Evolutionary conservation across 176 grass and related monocot species (phyloP).

Genomic region (Eragrostis nindensis): DNA sequence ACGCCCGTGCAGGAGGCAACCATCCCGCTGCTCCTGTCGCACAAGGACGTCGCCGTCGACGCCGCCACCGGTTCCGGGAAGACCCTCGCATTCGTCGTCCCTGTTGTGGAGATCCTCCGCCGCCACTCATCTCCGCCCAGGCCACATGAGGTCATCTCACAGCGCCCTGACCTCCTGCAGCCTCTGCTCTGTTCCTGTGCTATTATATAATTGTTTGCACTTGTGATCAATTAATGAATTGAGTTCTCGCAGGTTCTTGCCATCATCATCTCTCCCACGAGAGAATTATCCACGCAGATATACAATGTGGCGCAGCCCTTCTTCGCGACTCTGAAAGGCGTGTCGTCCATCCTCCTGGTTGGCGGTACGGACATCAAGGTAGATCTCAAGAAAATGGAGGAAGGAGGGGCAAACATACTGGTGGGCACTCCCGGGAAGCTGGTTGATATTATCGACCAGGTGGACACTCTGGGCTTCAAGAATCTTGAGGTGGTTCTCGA

Average conservation of each 20-base stretch:
- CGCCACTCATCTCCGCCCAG: slow-evolving; percentile 63
- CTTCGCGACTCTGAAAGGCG: slow-evolving; percentile 60
- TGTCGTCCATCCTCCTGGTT: slow-evolving; percentile 80
- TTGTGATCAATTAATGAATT: background rate
- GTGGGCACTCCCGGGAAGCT: slow-evolving; percentile 94
- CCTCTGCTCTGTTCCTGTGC: background rate
- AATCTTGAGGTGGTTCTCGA: slow-evolving; percentile 67
- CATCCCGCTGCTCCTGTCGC: slow-evolving; percentile 76
- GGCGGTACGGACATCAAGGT: slow-evolving; percentile 74
- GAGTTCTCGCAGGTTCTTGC: slow-evolving; percentile 60
- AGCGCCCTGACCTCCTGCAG: background rate
- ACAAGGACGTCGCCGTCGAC: slow-evolving; percentile 92
- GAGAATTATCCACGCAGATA: slow-evolving; percentile 94
- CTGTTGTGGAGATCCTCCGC: slow-evolving; percentile 85
- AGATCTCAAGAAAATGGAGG: slow-evolving; percentile 72
- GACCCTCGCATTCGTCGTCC: slow-evolving; percentile 88
- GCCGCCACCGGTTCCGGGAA: slow-evolving; percentile 94
- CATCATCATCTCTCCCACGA: slow-evolving; percentile 90
- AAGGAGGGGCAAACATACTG: slow-evolving; percentile 85
- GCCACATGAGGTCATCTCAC: slow-evolving; percentile 67
- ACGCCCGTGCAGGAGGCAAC: slow-evolving; percentile 85
- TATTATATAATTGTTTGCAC: background rate
- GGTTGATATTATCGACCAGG: slow-evolving; percentile 72
- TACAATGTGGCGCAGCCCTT: slow-evolving; percentile 90
- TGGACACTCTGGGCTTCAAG: slow-evolving; percentile 65